Percentiles rank a stretch among this genome's conserved stretches.
Evolutionary conservation across 441 rosid genomes (phyloP).

Genomic region (Francoa sonchifolia): DNA sequence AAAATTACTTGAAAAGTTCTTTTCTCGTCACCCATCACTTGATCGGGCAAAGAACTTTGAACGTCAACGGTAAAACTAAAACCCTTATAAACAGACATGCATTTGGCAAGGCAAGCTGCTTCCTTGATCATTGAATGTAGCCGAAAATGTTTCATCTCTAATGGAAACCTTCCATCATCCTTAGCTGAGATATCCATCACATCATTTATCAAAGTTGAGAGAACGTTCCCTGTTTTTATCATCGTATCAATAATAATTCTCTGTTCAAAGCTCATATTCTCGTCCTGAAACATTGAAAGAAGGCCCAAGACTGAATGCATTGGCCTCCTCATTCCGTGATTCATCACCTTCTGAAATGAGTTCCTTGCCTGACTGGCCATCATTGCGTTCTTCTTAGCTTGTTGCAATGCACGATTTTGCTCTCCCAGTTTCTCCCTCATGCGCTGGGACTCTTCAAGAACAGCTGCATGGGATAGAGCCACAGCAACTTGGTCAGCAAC

Average conservation of each 20-base stretch:
- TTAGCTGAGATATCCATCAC: conserved; percentile 50
- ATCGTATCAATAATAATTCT: conserved; percentile 40
- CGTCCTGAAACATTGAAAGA: conserved; percentile 45
- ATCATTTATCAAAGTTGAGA: conserved; percentile 48
- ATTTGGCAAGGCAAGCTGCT: conserved; percentile 55
- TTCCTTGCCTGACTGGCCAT: conserved; percentile 70
- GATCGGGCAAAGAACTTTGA: conserved; percentile 43
- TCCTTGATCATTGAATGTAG: conserved; percentile 53
- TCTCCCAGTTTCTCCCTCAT: conserved; percentile 55
- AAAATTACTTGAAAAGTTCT: conserved; percentile 65
- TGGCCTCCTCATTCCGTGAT: conserved; percentile 67
- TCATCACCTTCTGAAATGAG: conserved; percentile 72
- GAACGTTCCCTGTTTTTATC: conserved; percentile 43
- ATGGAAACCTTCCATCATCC: conserved; percentile 40
- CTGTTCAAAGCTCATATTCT: conserved; percentile 37
- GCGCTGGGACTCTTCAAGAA: conserved; percentile 58
- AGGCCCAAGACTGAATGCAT: conserved; percentile 65
- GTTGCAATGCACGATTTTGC: conserved; percentile 46
- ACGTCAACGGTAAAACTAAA: conserved; percentile 41
- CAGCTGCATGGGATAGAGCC: conserved; percentile 64
- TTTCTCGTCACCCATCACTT: conserved; percentile 54
- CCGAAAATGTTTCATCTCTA: conserved; percentile 39
- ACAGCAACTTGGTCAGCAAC: conserved; percentile 82
- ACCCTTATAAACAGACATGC: conserved; percentile 43
- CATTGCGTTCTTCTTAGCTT: conserved; percentile 52